Percentiles rank a stretch among this genome's conserved stretches.
phyloP scores from a whole-genome alignment of 1,139 yeast species.

The Yamadazyma pseudoaaseri region DNA sequence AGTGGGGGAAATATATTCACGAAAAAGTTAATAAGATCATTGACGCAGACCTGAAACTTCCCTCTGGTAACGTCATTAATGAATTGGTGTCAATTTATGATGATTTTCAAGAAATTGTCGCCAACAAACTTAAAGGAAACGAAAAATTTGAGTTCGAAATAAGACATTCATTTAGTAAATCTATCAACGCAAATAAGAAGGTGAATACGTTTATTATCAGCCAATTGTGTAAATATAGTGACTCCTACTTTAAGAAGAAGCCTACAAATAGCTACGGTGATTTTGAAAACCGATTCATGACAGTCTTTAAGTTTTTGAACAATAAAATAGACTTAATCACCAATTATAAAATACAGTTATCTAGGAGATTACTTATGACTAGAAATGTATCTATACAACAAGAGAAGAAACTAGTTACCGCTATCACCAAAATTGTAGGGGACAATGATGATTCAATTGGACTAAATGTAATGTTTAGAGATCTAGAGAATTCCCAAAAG shows the following conservation, averaged over 20 bases:
- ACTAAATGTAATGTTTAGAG: conserved; percentile 34
- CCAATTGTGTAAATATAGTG: conserved; percentile 37
- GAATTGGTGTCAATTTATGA: conserved; percentile 4
- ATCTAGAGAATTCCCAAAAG: conserved; percentile 22
- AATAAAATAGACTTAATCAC: conserved; percentile 35
- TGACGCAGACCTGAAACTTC: conserved; percentile 2
- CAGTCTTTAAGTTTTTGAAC: conserved; percentile 33
- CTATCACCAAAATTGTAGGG: conserved; percentile 28
- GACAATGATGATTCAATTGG: conserved; percentile 34
- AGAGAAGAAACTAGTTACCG: conserved; percentile 28
- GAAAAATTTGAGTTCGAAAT: conserved; percentile 29
- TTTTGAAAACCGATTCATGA: conserved; percentile 22
- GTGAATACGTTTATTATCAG: conserved; percentile 20
- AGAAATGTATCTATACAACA: conserved; percentile 18
- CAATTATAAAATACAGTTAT: conserved; percentile 35
- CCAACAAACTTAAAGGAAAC: conserved; percentile 12
- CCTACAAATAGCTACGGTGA: conserved; percentile 14
- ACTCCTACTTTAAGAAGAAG: conserved; percentile 25
- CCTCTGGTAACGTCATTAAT: conserved; percentile 1
- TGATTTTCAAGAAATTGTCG: conserved; percentile 13
- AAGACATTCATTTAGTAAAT: conserved; percentile 25
- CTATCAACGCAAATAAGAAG: conserved; percentile 20
- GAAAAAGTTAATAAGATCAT: conserved; percentile 8
- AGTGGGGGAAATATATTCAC: conserved; percentile 22
- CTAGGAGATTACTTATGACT: conserved; percentile 33